Conservation (phyloP, 768 basidiomycete genomes). For the Pleurotus pulmonarius region DNA sequence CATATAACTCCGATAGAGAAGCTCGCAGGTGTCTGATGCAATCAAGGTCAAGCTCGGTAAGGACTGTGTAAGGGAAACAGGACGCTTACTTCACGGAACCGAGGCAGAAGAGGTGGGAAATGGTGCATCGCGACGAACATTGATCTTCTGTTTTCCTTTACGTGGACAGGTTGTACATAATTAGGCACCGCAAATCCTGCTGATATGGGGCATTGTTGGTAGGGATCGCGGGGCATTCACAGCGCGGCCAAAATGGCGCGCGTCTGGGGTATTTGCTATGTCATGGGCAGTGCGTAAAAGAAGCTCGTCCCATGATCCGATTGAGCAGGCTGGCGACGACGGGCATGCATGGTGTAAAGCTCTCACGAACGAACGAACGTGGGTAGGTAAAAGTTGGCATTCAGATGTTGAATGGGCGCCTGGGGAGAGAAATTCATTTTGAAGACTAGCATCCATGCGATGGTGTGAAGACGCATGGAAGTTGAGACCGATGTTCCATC, state of each 20-base stretch:
- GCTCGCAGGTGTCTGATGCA: not conserved
- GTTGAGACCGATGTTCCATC: too few relatives aligned
- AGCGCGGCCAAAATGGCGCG: not conserved
- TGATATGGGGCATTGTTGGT: not conserved
- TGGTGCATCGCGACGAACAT: not conserved
- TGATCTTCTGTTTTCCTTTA: too few relatives aligned
- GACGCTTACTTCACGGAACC: not conserved
- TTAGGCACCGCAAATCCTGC: too few relatives aligned
- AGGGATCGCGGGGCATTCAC: not conserved
- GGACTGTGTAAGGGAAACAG: not conserved
- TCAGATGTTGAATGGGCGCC: too few relatives aligned
- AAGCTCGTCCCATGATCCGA: not conserved
- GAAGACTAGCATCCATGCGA: too few relatives aligned
- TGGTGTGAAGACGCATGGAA: too few relatives aligned
- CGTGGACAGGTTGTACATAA: too few relatives aligned
- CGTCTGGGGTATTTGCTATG: not conserved
- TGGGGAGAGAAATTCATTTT: too few relatives aligned
- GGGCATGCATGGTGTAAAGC: not conserved
- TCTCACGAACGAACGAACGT: constrained; percentile 1
- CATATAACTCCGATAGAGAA: not conserved
- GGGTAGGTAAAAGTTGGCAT: not conserved
- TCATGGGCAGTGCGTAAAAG: not conserved
- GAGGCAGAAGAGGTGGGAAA: not conserved
- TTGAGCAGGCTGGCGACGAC: not conserved
- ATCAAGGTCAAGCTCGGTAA: not conserved